Evolutionary conservation across 305 asterid genomes (phyloP), one percentile per base, ranked within the genome.

Genomic region (Fraxinus paxiana): DNA sequence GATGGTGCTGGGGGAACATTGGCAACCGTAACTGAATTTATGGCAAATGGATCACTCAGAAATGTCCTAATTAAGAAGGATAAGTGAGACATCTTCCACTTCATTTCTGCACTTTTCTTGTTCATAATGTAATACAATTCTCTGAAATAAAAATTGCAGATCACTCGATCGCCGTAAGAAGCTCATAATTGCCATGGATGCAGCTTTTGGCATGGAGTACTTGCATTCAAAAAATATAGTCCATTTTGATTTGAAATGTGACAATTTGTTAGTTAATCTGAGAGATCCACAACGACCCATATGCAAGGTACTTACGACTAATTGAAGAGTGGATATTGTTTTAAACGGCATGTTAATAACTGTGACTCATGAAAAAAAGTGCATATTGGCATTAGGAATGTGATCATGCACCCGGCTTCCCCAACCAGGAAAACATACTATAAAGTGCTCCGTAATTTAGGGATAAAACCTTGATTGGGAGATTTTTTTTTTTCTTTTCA

Each of bases 121-220:
- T 82, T 76, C 38, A 54, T 89, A 81, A 35, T 67, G 67, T 79
- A 78, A 74, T 71, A 63, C 82, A 84, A 85, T 77, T 75, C 81
- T 80, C 85, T 84, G 80, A 51, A 87, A 22, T 59, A 85, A 22
- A 72, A 79, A 2, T 24, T 82, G 88, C 93, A 91, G 97, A 84
- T 84, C 84, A 31, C 92, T 93, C n/a, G 94, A 91, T 83, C 75
- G 82, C 76, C 91, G 82, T 83, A 89, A 84, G 77, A 93, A 89
- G 90, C 92, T 90, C 76, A 89, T 88, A 69, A 88, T 93, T n/a
- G 92, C 96, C 89, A 91, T 88, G 93, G 97, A 91, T 91, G 94
- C 97, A 67, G 96, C 97, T 73, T 91, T 90, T 87, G 97, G 97
- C 79, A 91, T 91, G 97, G 97, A 93, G 82, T 91, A 93, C 86